Evolutionary conservation across 805 yeast genomes (phyloP).

Genomic region (Peterozyma xylosa): DNA sequence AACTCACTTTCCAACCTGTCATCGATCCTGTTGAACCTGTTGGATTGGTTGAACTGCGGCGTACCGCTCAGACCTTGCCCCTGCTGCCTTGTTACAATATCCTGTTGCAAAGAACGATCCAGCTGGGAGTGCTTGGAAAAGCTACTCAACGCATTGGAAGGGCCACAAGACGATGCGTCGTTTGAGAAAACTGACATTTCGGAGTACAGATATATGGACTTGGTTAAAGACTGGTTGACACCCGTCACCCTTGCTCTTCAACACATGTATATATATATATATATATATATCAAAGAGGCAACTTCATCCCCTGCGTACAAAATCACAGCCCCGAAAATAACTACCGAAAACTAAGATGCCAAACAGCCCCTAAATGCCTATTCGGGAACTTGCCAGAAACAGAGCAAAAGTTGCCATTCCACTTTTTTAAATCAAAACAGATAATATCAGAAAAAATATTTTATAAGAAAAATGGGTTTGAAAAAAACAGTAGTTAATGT

Average conservation of each 20-base stretch:
- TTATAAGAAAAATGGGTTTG: too few species aligned
- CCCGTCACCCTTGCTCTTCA: neutral
- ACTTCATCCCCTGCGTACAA: too few species aligned
- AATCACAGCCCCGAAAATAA: neutral
- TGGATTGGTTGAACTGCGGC: neutral
- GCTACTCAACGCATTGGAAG: constrained; percentile 34
- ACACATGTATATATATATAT: neutral
- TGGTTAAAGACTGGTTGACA: too few species aligned
- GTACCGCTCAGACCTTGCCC: too few species aligned
- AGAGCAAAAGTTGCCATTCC: neutral
- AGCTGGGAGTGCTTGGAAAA: constrained; percentile 31
- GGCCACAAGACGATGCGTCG: constrained; percentile 32
- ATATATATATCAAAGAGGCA: neutral
- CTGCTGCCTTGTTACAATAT: constrained; percentile 13
- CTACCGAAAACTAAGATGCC: too few species aligned
- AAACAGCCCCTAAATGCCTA: neutral
- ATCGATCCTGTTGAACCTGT: constrained; percentile 19
- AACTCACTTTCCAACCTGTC: constrained; percentile 30
- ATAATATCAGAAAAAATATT: too few species aligned
- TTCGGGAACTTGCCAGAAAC: neutral
- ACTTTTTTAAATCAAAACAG: too few species aligned
- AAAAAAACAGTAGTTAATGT: neutral
- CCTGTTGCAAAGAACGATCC: constrained; percentile 32
- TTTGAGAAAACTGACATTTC: constrained; percentile 6
- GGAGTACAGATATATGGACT: too few species aligned